These are phyloP conservation scores for Rhodomyrtus tomentosa DNA, from an alignment of 345 rosid species.

Conservation along the genomic window DNA sequence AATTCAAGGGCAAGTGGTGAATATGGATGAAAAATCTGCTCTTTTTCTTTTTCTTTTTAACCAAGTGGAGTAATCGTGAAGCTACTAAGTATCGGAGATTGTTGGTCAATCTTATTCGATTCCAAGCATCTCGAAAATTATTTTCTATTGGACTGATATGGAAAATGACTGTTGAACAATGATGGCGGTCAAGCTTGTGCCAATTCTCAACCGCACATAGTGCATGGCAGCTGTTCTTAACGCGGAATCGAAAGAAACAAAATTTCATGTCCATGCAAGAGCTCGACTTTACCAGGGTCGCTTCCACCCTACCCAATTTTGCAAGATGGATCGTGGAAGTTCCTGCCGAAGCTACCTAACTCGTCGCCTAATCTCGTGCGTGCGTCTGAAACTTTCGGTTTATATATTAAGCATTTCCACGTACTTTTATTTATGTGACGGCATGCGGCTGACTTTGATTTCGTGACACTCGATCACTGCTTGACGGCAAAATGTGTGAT, in stretches of 20 bases:
- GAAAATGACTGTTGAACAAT: neutral
- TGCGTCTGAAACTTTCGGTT: neutral
- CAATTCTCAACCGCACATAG: neutral
- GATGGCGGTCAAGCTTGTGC: neutral
- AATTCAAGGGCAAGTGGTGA: neutral
- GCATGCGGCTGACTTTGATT: neutral
- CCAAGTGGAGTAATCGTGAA: neutral
- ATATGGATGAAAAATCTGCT: neutral
- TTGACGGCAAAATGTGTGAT: too few species aligned
- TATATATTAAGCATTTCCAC: neutral
- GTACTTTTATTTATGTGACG: neutral
- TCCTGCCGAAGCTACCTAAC: neutral
- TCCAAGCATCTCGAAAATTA: neutral
- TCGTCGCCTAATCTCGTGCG: neutral
- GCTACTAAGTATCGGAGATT: neutral
- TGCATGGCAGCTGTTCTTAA: neutral
- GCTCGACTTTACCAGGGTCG: neutral
- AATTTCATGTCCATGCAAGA: neutral
- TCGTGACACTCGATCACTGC: too few species aligned
- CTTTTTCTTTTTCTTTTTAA: too few species aligned
- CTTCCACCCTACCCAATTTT: neutral
- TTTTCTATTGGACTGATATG: neutral
- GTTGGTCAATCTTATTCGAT: neutral
- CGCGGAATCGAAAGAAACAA: neutral
- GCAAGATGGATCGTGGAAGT: neutral